Base-by-base conservation (phyloP, 495 filamentous ascomycete species). In the Alectoria sarmentosa region DNA sequence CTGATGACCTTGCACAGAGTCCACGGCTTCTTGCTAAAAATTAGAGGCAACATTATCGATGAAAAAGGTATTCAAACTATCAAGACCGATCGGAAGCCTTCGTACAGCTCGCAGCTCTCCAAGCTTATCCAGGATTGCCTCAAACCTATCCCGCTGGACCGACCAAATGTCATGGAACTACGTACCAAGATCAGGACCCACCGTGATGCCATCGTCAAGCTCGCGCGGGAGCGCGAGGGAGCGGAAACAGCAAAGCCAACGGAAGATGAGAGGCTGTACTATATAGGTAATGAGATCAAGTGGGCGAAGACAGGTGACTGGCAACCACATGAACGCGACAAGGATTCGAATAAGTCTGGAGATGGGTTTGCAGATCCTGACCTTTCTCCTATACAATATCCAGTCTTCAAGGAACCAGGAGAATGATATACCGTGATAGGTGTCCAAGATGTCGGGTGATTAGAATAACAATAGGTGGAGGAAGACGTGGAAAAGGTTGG, bases 281-380 rank as follows among this genome's bases (percentile, higher is more conserved):
- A 62, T 38, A 17, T 17, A n/a, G 60, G 60, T 15, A 62, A 62
- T 37, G 60, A 62, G 48, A 54, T 62, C 42, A 54, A 62, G n/a
- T 46, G 34, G 26, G 46, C 46, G 44, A 9, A 19, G 39, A 52
- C 34, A 13, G 60, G 60, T 11, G 39, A 52, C 8, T 62, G 60
- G 60, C 41, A 17, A 37, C 42, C 60, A 14, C 19, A 58, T 14
- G 34, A 39, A 37, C 15, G 56, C 34, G 56, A 58, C 7, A 26
- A 3, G 19, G 37, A 28, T 37, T 26, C 56, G 19, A 28, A 39
- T n/a, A 52, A 52, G n/a, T 17, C 26, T 62, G 7, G 26, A 17
- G 19, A 21, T 54, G 34, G 42, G 1, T 52, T 46, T 23, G 41
- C 32, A 36, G n/a, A 62, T 11, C 44, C 60, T 0, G 26, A 62